A percentile compares a stretch with the other conserved stretches of the same genome.
phyloP scores from a whole-genome alignment of 73 alveolate genomes.

The Urostyla sp. region DNA sequence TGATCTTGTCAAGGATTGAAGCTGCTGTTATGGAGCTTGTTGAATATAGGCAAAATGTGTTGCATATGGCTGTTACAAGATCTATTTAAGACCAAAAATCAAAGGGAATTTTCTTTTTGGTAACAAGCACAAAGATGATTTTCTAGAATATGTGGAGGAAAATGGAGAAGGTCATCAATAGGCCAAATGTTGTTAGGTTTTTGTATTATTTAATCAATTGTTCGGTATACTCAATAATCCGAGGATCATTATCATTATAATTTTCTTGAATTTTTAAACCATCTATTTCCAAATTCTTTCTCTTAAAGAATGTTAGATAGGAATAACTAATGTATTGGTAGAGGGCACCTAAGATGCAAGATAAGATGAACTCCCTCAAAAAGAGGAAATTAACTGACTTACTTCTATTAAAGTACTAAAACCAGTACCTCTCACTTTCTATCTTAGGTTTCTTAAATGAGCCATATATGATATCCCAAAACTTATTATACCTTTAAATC shows the following conservation, averaged over 20 bases:
- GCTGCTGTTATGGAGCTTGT: not conserved
- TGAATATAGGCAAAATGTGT: constrained; percentile 2
- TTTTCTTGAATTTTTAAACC: not conserved
- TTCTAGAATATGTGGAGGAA: not conserved
- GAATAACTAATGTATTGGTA: constrained; percentile 35
- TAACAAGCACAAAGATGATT: not conserved
- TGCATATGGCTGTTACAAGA: constrained; percentile 17
- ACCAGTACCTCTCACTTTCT: constrained; percentile 21
- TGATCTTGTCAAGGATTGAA: constrained; percentile 5
- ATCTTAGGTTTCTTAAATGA: constrained; percentile 29
- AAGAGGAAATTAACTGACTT: constrained; percentile 10
- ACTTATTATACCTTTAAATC: constrained; percentile 13
- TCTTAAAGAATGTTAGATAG: constrained; percentile 28
- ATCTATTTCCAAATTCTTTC: not conserved
- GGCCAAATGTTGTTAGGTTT: constrained; percentile 1
- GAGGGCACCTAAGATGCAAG: not conserved
- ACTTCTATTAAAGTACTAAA: constrained; percentile 9
- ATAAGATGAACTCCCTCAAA: constrained; percentile 25
- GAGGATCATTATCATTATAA: constrained; percentile 46
- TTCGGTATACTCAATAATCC: not conserved
- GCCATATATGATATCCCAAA: constrained; percentile 42
- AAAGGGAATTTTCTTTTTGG: constrained; percentile 1
- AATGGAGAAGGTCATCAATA: not conserved
- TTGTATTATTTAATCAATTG: not conserved
- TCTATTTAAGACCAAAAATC: constrained; percentile 48